Conservation (phyloP, 257 asterid species). For the Coffea eugenioides region DNA sequence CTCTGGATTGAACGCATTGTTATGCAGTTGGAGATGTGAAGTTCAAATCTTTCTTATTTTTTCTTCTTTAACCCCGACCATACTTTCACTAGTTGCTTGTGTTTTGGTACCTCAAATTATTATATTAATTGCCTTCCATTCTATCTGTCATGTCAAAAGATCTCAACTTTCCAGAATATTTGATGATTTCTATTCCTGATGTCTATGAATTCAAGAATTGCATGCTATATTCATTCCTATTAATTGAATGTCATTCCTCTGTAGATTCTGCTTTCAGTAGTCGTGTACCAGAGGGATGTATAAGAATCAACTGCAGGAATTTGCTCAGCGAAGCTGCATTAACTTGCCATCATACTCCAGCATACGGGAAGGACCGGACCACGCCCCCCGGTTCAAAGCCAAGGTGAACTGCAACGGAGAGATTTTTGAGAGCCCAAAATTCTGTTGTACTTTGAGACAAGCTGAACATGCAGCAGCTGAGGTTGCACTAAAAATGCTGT, state of each 20-base stretch:
- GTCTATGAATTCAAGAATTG: background rate
- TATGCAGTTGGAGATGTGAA: background rate
- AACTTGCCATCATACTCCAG: conserved; percentile 29
- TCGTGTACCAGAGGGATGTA: conserved; percentile 19
- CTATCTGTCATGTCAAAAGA: background rate
- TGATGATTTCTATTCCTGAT: background rate
- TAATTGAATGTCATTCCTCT: conserved; percentile 2
- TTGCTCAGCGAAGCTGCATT: conserved; percentile 28
- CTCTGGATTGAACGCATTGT: background rate
- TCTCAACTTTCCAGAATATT: background rate
- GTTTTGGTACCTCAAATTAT: background rate
- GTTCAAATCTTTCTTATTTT: background rate
- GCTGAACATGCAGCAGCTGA: conserved; percentile 34
- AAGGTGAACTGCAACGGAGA: conserved; percentile 21
- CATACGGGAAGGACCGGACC: conserved; percentile 32
- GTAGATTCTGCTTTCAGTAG: background rate
- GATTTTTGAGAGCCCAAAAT: conserved; percentile 26
- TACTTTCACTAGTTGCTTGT: background rate
- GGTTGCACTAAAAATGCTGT: conserved; percentile 28
- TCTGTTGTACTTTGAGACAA: conserved; percentile 27
- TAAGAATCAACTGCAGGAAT: conserved; percentile 32
- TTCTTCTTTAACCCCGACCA: background rate
- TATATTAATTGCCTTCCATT: background rate
- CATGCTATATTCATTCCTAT: background rate
- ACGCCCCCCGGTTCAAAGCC: conserved; percentile 30